Conservation (phyloP, 805 yeast species). For the Starmerella bombi region DNA sequence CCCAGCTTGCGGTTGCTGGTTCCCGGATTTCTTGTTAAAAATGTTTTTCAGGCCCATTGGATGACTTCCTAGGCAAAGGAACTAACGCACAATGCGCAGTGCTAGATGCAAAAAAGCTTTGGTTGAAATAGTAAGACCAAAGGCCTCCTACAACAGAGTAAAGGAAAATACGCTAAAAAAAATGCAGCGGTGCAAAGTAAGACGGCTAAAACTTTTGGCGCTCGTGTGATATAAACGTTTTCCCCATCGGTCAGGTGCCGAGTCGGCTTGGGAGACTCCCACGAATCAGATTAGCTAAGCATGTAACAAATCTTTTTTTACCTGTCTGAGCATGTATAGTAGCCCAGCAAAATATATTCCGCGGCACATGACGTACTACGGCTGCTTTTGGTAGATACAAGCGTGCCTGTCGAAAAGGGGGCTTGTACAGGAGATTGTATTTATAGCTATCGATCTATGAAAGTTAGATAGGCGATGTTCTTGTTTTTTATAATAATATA, state of each 20-base stretch:
- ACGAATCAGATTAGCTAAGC: not conserved
- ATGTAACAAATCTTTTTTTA: not conserved
- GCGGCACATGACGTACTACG: no score
- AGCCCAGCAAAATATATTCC: not conserved
- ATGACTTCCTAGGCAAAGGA: not conserved
- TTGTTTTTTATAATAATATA: no score
- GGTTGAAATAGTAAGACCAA: not conserved
- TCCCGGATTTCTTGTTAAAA: slow-evolving; percentile 8
- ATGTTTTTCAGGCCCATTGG: slow-evolving; percentile 15
- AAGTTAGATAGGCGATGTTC: no score
- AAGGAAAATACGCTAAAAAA: not conserved
- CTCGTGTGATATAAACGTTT: not conserved
- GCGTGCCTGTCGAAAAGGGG: no score
- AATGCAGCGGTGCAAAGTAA: not conserved
- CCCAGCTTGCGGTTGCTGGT: not conserved
- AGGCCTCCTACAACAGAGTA: not conserved
- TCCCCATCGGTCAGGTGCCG: not conserved
- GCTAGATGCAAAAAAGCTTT: not conserved
- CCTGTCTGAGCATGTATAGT: no score
- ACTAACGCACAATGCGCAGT: slow-evolving; percentile 14
- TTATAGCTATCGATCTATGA: no score
- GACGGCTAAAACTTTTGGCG: not conserved
- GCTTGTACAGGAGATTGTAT: no score
- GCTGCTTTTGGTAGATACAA: no score
- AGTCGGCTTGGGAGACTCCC: slow-evolving; percentile 4